Percentiles rank a stretch among this genome's conserved stretches.
Conservation (phyloP, 805 yeast species). For the Nakazawaea sp. region DNA sequence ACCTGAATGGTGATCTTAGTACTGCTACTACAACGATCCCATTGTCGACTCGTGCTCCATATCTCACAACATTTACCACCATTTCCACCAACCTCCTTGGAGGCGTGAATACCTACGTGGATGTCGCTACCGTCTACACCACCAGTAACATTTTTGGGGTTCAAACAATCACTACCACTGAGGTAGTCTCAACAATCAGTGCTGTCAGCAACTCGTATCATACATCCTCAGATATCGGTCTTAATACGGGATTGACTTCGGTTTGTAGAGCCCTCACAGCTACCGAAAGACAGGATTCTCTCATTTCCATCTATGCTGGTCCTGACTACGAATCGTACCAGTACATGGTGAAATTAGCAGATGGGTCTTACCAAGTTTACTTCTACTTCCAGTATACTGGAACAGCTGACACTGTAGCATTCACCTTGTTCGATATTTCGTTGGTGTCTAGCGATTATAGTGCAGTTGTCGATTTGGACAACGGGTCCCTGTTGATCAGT, state of each 20-base stretch:
- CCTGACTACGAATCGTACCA: conserved; percentile 2
- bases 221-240: too few relatives aligned
- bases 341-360: background rate
- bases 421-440: too few relatives aligned
- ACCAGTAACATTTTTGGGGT: too few relatives aligned
- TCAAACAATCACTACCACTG: too few relatives aligned
- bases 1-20: background rate
- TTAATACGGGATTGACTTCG: conserved; percentile 1
- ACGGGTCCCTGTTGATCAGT: too few relatives aligned
- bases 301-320: conserved; percentile 2
- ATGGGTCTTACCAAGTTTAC: conserved; percentile 1
- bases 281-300: background rate
- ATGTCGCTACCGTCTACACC: too few relatives aligned
- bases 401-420: too few relatives aligned
- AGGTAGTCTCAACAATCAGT: too few relatives aligned
- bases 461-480: too few relatives aligned
- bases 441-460: too few relatives aligned
- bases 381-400: conserved; percentile 4
- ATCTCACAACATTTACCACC: background rate
- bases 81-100: background rate
- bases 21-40: background rate
- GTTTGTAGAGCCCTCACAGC: background rate
- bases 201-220: too few relatives aligned
- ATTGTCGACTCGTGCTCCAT: background rate
- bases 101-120: background rate